Evolutionary conservation across 805 yeast species (phyloP), one percentile per base, ranked within the genome.

Genomic region (Wickerhamiella lipophila): DNA sequence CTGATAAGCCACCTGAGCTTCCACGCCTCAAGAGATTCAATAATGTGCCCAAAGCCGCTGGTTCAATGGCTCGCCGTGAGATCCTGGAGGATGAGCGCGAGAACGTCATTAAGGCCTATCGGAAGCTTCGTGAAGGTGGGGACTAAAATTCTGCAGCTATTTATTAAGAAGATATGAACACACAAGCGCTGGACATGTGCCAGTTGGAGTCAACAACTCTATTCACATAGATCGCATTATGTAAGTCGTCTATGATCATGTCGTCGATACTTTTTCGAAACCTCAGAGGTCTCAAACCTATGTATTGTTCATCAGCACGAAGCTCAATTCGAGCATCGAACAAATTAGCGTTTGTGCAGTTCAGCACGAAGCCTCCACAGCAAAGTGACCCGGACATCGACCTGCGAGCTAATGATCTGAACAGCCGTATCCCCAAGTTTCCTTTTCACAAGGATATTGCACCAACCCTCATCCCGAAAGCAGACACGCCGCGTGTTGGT

Each of bases 401-500:
- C 39, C 56, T 60, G 26, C 53, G 50, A n/a, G 50, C 68, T 2
- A 73, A 83, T 58, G 71, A 72, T 1, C 51, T 78, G 36, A 53
- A 59, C n/a, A 78, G 80, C 46, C 64, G 92, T 30, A 55, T 83
- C 1, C 92, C 92, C 3, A 67, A 70, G 44, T 76, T 82, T 53
- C 83, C 85, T 2, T 66, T 83, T 25, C 76, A 74, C 29, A 79
- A 77, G 53, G 86, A 79, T 51, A 67, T 71, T 11, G 72, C 75
- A 7, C 83, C 87, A 1, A 75, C 85, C 0, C 68, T 83, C 32
- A 66, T 83, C 32, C 92, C 92, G 9, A 71, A 81, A 49, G 83
- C 87, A 0, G 83, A 82, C 12, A 84, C 82, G 9, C 95, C 95
- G 8, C 74, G 78, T 30, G 83, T 83, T 2, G 76, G 81, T 1